These are phyloP conservation scores for Wallacemonas sp. DNA, from an alignment of 208 protist genomes.

Conservation along the genomic window DNA sequence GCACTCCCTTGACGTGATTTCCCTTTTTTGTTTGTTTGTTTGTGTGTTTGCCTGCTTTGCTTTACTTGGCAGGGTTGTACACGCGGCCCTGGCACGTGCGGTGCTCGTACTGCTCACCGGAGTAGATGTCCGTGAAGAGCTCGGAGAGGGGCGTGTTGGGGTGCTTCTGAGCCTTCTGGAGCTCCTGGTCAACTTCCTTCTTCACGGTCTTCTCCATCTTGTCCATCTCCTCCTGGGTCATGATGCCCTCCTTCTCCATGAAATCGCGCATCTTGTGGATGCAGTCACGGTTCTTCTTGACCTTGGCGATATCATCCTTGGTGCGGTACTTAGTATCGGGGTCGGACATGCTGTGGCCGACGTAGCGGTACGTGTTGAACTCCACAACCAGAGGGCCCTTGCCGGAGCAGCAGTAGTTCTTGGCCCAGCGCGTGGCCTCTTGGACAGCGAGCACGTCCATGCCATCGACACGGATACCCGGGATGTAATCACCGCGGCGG, in stretches of 20 bases:
- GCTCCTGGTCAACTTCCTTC: conserved; percentile 91
- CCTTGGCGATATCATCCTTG: conserved; percentile 93
- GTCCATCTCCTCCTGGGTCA: conserved; percentile 95
- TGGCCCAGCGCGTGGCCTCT: conserved; percentile 88
- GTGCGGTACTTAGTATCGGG: conserved; percentile 97
- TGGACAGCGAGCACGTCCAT: conserved; percentile 97
- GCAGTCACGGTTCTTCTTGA: conserved; percentile 90
- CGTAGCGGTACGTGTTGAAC: conserved; percentile 96
- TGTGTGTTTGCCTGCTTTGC: not conserved
- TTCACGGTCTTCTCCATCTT: conserved; percentile 90
- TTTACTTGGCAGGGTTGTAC: conserved; percentile 56
- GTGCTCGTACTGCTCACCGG: conserved; percentile 77
- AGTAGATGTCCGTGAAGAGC: conserved; percentile 93
- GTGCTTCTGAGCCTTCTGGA: conserved; percentile 86
- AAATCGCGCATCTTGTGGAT: conserved; percentile 88
- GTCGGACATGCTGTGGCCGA: conserved; percentile 98
- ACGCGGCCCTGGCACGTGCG: conserved; percentile 84
- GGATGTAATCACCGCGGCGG: conserved; percentile 96
- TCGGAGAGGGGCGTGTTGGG: conserved; percentile 64
- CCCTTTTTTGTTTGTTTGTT: not conserved
- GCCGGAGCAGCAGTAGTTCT: conserved; percentile 74
- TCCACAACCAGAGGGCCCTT: conserved; percentile 96
- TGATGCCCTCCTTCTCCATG: conserved; percentile 83
- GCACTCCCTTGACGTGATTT: not conserved
- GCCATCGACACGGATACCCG: conserved; percentile 96